Conservation (phyloP, 1,139 yeast species). For the Diutina scorzettiae region DNA sequence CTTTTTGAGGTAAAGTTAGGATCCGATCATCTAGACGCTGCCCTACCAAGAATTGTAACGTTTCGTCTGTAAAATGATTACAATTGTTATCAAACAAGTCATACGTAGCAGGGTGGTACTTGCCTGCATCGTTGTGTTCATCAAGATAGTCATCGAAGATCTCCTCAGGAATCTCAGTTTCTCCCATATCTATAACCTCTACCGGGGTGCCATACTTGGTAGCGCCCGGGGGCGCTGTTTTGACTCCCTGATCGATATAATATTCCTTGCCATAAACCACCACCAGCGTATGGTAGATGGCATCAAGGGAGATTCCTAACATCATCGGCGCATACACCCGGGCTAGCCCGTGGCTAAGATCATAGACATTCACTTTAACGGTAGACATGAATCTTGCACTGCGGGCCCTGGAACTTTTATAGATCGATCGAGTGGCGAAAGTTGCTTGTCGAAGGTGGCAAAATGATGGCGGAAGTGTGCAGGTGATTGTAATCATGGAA, state of each 20-base stretch:
- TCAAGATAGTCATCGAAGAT: constrained; percentile 10
- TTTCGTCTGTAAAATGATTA: constrained; percentile 52
- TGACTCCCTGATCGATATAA: constrained; percentile 52
- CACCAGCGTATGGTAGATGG: constrained; percentile 57
- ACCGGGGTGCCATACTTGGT: constrained; percentile 52
- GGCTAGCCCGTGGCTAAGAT: constrained; percentile 40
- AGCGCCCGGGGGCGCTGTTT: constrained; percentile 32
- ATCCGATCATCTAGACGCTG: constrained; percentile 37
- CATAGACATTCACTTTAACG: constrained; percentile 54
- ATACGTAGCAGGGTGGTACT: constrained; percentile 37
- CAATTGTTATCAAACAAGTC: constrained; percentile 58
- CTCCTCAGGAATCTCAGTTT: neutral
- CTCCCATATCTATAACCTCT: constrained; percentile 43
- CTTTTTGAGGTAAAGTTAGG: constrained; percentile 41
- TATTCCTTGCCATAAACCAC: constrained; percentile 45
- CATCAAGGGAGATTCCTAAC: constrained; percentile 39
- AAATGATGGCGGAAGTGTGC: too few species aligned
- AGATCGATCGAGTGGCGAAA: too few species aligned
- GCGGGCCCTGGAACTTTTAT: too few species aligned
- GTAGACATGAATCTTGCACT: constrained; percentile 4
- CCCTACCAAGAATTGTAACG: constrained; percentile 50
- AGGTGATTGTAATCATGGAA: too few species aligned
- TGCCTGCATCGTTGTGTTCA: constrained; percentile 14
- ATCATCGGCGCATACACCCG: constrained; percentile 30
- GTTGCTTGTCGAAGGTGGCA: too few species aligned